phyloP scores from a whole-genome alignment of 192 early-diverging fungal species.

The Lobosporangium transversale region DNA sequence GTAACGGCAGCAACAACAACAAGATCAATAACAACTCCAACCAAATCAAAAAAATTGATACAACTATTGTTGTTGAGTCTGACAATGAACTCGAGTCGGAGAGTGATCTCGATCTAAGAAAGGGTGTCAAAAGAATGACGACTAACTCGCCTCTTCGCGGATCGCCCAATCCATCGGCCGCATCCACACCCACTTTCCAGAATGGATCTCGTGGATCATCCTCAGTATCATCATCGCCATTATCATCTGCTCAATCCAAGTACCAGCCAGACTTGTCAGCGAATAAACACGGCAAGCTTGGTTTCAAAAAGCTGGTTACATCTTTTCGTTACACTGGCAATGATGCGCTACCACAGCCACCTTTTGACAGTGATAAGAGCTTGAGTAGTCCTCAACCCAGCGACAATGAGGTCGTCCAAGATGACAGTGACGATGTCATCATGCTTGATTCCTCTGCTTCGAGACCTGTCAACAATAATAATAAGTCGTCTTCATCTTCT shows the following conservation, averaged over 20 bases:
- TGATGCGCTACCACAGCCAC: neutral
- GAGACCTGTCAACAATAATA: neutral
- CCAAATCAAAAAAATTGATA: neutral
- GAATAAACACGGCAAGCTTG: constrained; percentile 5
- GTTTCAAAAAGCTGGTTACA: constrained; percentile 27
- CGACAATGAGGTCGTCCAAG: neutral
- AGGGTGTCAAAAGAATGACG: constrained; percentile 22
- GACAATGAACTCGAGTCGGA: constrained; percentile 11
- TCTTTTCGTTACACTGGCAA: constrained; percentile 37
- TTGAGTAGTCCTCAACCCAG: constrained; percentile 28
- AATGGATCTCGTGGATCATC: neutral
- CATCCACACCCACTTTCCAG: neutral
- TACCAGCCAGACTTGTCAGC: neutral
- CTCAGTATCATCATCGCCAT: neutral
- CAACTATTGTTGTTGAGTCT: neutral
- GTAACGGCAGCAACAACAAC: neutral
- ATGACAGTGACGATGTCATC: constrained; percentile 6
- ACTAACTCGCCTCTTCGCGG: constrained; percentile 19
- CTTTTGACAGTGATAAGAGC: constrained; percentile 25
- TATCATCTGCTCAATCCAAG: neutral
- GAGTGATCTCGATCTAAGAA: constrained; percentile 25
- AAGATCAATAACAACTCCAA: neutral
- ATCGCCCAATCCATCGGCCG: constrained; percentile 4
- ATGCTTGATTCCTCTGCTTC: constrained; percentile 7
- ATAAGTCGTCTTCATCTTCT: neutral